Evolutionary conservation across 805 yeast genomes (phyloP).

Genomic region (Lipomyces kockii): DNA sequence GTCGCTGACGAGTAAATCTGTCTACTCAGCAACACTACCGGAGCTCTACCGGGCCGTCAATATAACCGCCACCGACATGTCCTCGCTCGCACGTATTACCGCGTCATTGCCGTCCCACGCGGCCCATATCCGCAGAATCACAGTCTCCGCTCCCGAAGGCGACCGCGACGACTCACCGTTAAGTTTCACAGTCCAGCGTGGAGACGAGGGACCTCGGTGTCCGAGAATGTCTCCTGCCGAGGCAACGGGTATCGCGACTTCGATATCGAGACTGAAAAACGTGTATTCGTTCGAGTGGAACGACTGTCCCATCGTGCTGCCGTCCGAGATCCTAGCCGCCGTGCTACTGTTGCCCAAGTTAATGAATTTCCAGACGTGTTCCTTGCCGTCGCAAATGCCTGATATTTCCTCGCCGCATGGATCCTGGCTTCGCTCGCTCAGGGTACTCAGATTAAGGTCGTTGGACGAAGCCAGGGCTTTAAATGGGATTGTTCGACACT

Average conservation of each 20-base stretch:
- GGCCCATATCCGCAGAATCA: slow-evolving; percentile 13
- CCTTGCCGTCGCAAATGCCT: slow-evolving; percentile 20
- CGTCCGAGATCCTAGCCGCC: slow-evolving; percentile 15
- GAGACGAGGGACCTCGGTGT: neutral
- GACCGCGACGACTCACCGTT: neutral
- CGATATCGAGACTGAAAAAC: slow-evolving; percentile 4
- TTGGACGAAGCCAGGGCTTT: slow-evolving; percentile 28
- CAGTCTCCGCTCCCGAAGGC: neutral
- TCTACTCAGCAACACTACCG: slow-evolving; percentile 25
- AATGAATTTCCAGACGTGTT: slow-evolving; percentile 23
- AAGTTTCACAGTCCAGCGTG: neutral
- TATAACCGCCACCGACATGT: slow-evolving; percentile 8
- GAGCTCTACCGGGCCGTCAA: slow-evolving; percentile 26
- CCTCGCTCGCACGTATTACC: slow-evolving; percentile 15
- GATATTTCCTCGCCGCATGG: neutral
- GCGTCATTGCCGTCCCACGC: slow-evolving; percentile 14
- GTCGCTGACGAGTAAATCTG: slow-evolving; percentile 15
- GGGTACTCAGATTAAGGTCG: slow-evolving; percentile 22
- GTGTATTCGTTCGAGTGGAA: slow-evolving; percentile 28
- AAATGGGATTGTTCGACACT: slow-evolving; percentile 15
- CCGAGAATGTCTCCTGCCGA: slow-evolving; percentile 2
- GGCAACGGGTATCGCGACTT: neutral
- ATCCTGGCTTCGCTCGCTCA: slow-evolving; percentile 14
- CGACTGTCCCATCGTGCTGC: slow-evolving; percentile 22
- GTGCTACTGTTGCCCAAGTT: slow-evolving; percentile 18